Percentiles rank a stretch among this genome's conserved stretches.
phyloP scores from a whole-genome alignment of 164 flowering plant species.

The Magnolia officinalis region DNA sequence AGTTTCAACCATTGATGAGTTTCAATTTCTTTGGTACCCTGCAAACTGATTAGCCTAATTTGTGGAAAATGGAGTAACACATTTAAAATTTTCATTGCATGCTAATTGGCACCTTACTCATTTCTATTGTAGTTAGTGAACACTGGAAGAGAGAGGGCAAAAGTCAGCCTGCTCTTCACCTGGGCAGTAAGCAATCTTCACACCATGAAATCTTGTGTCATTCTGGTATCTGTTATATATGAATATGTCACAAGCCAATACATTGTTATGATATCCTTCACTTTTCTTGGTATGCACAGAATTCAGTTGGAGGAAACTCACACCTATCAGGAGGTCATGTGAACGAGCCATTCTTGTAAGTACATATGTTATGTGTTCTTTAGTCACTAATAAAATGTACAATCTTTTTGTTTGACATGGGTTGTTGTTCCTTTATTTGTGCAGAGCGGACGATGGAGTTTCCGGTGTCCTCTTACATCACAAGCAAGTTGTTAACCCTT shows the following conservation, averaged over 20 bases:
- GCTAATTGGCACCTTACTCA: not conserved
- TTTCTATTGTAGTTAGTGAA: conserved; percentile 67
- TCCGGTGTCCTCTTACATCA: conserved; percentile 96
- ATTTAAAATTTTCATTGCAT: too few relatives aligned
- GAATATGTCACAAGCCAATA: not conserved
- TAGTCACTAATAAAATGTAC: not conserved
- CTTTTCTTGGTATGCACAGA: conserved; percentile 39
- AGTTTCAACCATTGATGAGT: too few relatives aligned
- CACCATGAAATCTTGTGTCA: not conserved
- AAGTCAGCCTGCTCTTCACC: conserved; percentile 88
- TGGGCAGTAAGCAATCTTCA: conserved; percentile 77
- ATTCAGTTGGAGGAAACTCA: conserved; percentile 86
- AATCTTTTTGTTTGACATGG: conserved; percentile 6
- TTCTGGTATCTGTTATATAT: not conserved
- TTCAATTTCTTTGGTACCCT: not conserved
- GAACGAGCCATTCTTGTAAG: conserved; percentile 87
- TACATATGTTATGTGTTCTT: not conserved
- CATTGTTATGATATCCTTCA: not conserved
- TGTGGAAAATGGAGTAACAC: not conserved
- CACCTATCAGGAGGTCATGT: conserved; percentile 85
- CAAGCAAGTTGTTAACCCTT: conserved; percentile 82
- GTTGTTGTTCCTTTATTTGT: conserved; percentile 17
- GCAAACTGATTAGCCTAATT: not conserved
- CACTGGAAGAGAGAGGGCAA: conserved; percentile 86
- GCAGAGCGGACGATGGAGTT: conserved; percentile 85